phyloP scores from a whole-genome alignment of 768 basidiomycete species.

The Leccinum aurantiacum region DNA sequence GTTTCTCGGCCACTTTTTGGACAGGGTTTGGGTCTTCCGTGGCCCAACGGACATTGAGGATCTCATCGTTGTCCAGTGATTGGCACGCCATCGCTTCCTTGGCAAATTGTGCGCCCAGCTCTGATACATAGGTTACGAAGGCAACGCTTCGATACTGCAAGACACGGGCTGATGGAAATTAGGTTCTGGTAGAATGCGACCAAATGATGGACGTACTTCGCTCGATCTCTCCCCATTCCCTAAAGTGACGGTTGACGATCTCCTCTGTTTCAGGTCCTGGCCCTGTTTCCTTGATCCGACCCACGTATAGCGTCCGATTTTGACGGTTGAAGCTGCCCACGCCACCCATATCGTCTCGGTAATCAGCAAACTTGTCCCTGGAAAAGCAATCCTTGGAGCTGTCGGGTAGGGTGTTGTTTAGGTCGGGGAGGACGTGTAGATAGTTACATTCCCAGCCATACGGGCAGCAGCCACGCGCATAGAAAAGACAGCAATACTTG shows the following conservation, averaged over 20 bases:
- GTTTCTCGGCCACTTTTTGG: conserved; percentile 82
- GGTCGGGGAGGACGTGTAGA: conserved; percentile 84
- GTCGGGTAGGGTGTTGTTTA: conserved; percentile 71
- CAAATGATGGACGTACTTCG: conserved; percentile 58
- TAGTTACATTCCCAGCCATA: conserved; percentile 99
- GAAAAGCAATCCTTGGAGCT: conserved; percentile 96
- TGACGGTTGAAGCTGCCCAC: conserved; percentile 94
- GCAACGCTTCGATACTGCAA: conserved; percentile 94
- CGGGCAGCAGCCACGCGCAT: conserved; percentile 94
- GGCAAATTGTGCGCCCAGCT: conserved; percentile 89
- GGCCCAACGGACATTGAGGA: conserved; percentile 98
- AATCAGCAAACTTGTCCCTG: conserved; percentile 94
- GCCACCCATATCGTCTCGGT: conserved; percentile 99
- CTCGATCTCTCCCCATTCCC: conserved; percentile 94
- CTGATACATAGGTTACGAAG: conserved; percentile 91
- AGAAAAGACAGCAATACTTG: conserved; percentile 94
- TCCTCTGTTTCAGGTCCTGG: conserved; percentile 89
- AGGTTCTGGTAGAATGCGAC: conserved; percentile 1
- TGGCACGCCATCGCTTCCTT: conserved; percentile 99
- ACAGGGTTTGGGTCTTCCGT: conserved; percentile 98
- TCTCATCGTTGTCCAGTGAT: conserved; percentile 94
- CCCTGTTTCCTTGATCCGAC: conserved; percentile 90
- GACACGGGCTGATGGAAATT: conserved; percentile 63
- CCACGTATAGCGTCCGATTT: conserved; percentile 94
- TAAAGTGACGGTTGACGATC: conserved; percentile 87